phyloP scores from a whole-genome alignment of 2,329 filamentous ascomycete genomes.

The Penicillium freii region DNA sequence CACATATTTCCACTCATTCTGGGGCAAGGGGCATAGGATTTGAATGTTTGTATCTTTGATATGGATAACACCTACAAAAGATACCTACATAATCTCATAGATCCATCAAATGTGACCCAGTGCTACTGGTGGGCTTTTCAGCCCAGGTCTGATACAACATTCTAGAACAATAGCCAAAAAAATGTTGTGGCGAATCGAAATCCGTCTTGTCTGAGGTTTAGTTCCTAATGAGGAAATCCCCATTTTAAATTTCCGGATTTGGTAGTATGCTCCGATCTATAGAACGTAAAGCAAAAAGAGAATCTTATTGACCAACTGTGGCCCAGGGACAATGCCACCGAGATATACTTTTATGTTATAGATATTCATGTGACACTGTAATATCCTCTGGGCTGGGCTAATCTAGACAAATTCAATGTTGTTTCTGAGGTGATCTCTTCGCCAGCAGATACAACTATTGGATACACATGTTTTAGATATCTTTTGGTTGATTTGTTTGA shows the following conservation, averaged over 20 bases:
- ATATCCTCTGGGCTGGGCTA: not conserved
- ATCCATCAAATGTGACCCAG: not conserved
- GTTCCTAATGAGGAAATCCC: not conserved
- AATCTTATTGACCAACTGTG: not conserved
- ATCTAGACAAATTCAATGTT: not conserved
- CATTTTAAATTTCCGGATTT: not conserved
- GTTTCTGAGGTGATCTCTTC: not conserved
- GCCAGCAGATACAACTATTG: not conserved
- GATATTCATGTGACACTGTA: not conserved
- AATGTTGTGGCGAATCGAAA: not conserved
- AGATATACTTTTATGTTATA: not conserved
- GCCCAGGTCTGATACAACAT: not conserved
- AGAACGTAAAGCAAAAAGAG: not conserved
- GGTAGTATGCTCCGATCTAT: conserved; percentile 2
- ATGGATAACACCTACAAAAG: not conserved
- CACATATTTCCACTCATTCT: not conserved
- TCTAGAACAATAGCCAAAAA: not conserved
- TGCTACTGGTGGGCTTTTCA: not conserved
- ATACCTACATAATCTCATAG: not conserved
- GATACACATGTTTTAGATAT: not conserved
- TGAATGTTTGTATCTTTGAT: not conserved
- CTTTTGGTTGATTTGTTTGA: not conserved
- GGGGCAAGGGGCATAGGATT: not conserved
- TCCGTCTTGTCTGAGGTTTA: not conserved
- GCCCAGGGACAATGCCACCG: not conserved